Percentiles rank a stretch among this genome's conserved stretches.
Evolutionary conservation across 331 rosid species (phyloP).

Genomic region (Dryas integrifolia): DNA sequence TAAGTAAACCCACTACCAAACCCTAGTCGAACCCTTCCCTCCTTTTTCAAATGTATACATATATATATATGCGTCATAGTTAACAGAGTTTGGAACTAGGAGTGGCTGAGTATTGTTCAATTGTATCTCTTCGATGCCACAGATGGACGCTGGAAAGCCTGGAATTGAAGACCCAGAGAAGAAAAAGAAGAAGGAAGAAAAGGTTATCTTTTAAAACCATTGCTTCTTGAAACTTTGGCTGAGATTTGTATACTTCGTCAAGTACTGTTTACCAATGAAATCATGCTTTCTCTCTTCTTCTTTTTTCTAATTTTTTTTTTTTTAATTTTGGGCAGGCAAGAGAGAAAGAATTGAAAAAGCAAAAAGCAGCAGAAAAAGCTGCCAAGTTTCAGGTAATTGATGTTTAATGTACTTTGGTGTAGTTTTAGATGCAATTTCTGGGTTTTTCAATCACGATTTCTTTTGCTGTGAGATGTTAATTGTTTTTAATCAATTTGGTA

Average conservation of each 20-base stretch:
- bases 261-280: not conserved
- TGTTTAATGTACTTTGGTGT: not conserved
- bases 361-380: constrained; percentile 73
- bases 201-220: constrained; percentile 37
- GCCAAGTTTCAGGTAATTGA: constrained; percentile 59
- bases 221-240: not conserved
- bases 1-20: not conserved
- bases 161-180: constrained; percentile 80
- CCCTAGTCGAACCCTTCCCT: not conserved
- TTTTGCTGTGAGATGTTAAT: not conserved
- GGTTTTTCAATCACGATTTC: not conserved
- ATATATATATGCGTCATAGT: no score
- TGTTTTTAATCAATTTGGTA: not conserved
- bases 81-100: not conserved
- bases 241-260: not conserved
- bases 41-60: not conserved
- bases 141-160: constrained; percentile 41
- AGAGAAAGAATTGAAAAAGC: constrained; percentile 83
- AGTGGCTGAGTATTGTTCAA: not conserved
- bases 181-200: constrained; percentile 91
- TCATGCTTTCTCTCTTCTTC: no score
- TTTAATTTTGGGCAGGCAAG: constrained; percentile 55
- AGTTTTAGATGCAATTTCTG: constrained; percentile 1
- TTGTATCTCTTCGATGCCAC: not conserved
- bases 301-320: not conserved